These are phyloP conservation scores for Skeletonema potamos DNA, from an alignment of 108 stramenopile genomes.

Conservation along the genomic window DNA sequence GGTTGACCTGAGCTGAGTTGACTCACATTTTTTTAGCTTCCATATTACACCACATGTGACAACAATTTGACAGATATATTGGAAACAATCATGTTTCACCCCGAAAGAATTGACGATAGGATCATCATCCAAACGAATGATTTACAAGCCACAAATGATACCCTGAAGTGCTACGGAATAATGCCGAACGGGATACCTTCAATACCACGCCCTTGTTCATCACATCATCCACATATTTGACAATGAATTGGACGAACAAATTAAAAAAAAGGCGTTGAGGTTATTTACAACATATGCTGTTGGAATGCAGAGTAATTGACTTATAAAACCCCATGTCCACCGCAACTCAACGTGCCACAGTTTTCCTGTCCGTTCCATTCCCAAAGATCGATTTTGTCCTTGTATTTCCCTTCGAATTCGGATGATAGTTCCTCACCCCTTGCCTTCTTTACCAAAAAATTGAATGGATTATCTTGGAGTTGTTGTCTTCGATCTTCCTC, in stretches of 20 bases:
- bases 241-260: slow-evolving; percentile 8
- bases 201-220: slow-evolving; percentile 16
- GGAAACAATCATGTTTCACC: neutral
- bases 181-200: slow-evolving; percentile 33
- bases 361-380: slow-evolving; percentile 10
- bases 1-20: no score
- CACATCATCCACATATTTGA: slow-evolving; percentile 28
- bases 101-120: slow-evolving; percentile 13
- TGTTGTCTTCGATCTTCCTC: neutral
- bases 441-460: neutral
- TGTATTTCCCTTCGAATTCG: neutral
- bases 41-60: neutral
- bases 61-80: neutral
- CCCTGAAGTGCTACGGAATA: slow-evolving; percentile 38
- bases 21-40: no score
- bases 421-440: slow-evolving; percentile 1
- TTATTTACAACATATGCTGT: slow-evolving; percentile 53
- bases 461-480: neutral
- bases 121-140: slow-evolving; percentile 46
- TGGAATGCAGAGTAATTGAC: slow-evolving; percentile 50
- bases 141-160: slow-evolving; percentile 32
- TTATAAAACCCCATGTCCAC: slow-evolving; percentile 47
- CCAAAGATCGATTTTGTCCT: slow-evolving; percentile 35
- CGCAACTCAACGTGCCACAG: slow-evolving; percentile 37
- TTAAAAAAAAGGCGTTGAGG: no score